A percentile compares a stretch with the other conserved stretches of the same genome.
These are phyloP conservation scores for Perkinsus marinus DNA, from an alignment of 169 alveolate species.

Conservation along the genomic window DNA sequence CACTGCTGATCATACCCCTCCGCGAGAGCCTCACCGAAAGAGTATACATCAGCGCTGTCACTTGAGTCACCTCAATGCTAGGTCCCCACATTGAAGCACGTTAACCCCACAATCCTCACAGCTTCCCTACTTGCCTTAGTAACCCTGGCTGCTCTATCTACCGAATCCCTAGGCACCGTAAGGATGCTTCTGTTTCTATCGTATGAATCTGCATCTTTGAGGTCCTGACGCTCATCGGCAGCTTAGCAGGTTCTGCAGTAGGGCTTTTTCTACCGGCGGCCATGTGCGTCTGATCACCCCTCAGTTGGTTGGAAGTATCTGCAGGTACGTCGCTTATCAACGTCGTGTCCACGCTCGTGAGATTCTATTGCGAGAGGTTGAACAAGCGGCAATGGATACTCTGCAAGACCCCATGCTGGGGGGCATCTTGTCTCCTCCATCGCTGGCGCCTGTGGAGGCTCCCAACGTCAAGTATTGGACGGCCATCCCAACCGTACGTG, in stretches of 20 bases:
- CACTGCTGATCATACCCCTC: neutral
- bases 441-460: neutral
- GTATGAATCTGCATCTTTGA: neutral
- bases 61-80: neutral
- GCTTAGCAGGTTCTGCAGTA: neutral
- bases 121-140: neutral
- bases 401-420: neutral
- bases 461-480: neutral
- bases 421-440: neutral
- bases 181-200: neutral
- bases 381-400: neutral
- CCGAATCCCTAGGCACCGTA: neutral
- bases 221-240: neutral
- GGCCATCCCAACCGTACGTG: neutral
- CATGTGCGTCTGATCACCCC: neutral
- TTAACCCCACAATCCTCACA: neutral
- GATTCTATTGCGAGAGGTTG: neutral
- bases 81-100: neutral
- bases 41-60: neutral
- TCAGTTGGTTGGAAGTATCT: no score
- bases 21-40: neutral
- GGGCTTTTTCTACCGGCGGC: neutral
- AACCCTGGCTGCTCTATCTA: neutral
- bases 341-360: neutral
- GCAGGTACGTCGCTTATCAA: neutral